Evolutionary conservation across 169 alveolate genomes (phyloP).

Genomic region (Plasmodium knowlesi): DNA sequence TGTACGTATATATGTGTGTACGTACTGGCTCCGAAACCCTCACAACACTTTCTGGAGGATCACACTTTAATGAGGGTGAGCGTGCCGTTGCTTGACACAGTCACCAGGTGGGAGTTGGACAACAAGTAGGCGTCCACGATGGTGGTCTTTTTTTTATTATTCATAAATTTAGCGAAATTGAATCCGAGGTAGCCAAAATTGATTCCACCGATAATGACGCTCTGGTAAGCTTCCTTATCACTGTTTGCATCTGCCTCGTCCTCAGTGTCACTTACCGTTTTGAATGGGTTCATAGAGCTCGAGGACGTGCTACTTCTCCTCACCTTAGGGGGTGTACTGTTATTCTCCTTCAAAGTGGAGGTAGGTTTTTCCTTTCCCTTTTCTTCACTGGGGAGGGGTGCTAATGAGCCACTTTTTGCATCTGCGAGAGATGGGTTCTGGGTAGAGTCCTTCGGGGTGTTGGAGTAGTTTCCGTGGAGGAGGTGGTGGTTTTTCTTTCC

Average conservation of each 20-base stretch:
- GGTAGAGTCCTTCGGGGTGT: neutral
- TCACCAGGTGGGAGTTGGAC: slow-evolving; percentile 37
- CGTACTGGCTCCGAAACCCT: neutral
- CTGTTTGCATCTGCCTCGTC: slow-evolving; percentile 33
- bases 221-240: slow-evolving; percentile 51
- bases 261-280: slow-evolving; percentile 24
- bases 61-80: slow-evolving; percentile 22
- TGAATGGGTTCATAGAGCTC: neutral
- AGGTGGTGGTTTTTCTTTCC: neutral
- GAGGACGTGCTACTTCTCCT: slow-evolving; percentile 18
- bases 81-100: slow-evolving; percentile 54
- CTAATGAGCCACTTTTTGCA: neutral
- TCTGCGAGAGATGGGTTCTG: neutral
- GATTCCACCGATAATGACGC: slow-evolving; percentile 71
- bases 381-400: neutral
- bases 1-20: neutral
- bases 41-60: neutral
- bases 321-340: neutral
- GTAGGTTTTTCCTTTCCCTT: slow-evolving; percentile 2
- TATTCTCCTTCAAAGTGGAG: neutral
- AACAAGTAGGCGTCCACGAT: slow-evolving; percentile 51
- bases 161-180: slow-evolving; percentile 49
- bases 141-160: slow-evolving; percentile 50
- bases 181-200: slow-evolving; percentile 65
- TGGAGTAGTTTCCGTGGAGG: neutral